Evolutionary conservation across 371 early-diverging fungal species (phyloP).

Genomic region (Umbelopsis sp.): DNA sequence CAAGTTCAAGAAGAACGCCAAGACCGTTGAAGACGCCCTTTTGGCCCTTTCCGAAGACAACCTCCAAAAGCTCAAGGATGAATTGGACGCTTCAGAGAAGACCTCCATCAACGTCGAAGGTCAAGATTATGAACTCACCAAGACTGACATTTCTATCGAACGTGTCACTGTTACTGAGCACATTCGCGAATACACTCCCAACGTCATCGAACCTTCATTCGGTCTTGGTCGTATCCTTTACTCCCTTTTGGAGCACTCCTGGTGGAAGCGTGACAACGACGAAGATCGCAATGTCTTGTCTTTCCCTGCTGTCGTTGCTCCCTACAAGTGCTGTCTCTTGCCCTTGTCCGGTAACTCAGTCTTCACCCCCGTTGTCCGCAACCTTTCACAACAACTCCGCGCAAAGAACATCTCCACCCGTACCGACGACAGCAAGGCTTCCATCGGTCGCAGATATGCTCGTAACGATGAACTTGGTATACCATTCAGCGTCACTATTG

Average conservation of each 20-base stretch:
- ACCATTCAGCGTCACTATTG: constrained; percentile 98
- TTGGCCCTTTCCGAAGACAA: constrained; percentile 63
- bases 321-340: constrained; percentile 92
- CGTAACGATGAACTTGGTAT: constrained; percentile 99
- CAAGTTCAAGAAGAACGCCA: constrained; percentile 90
- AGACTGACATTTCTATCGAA: constrained; percentile 75
- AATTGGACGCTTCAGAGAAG: constrained; percentile 56
- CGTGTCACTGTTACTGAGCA: constrained; percentile 79
- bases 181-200: constrained; percentile 96
- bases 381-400: constrained; percentile 57
- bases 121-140: constrained; percentile 69
- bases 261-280: constrained; percentile 90
- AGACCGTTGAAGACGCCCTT: constrained; percentile 83
- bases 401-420: constrained; percentile 64
- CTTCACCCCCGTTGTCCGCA: constrained; percentile 74
- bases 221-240: constrained; percentile 99
- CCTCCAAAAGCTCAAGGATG: constrained; percentile 62
- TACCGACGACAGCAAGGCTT: constrained; percentile 88
- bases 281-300: constrained; percentile 89
- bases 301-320: constrained; percentile 93
- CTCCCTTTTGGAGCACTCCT: constrained; percentile 96
- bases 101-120: constrained; percentile 69
- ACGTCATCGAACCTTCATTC: constrained; percentile 99
- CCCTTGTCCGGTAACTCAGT: constrained; percentile 83
- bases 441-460: constrained; percentile 98